These are phyloP conservation scores for Phaeotremella skinneri DNA, from an alignment of 768 basidiomycete species.

Conservation along the genomic window DNA sequence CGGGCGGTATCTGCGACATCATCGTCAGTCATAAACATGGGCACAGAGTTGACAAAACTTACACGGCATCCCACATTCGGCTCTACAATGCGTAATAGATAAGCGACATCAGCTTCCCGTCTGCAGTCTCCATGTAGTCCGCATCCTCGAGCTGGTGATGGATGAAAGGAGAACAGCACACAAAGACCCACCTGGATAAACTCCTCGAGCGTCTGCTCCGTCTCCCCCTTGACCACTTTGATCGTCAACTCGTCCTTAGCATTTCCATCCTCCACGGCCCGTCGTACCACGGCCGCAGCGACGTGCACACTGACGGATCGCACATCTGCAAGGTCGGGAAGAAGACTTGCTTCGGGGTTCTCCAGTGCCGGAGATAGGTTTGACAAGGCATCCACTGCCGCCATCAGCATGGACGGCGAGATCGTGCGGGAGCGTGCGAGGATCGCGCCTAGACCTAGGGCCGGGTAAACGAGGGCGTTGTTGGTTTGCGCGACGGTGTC, in stretches of 20 bases:
- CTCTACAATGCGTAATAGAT: slow-evolving; percentile 2
- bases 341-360: slow-evolving; percentile 67
- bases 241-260: slow-evolving; percentile 54
- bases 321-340: slow-evolving; percentile 75
- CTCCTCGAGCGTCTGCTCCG: slow-evolving; percentile 39
- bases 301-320: slow-evolving; percentile 71
- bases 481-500: slow-evolving; percentile 43
- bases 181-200: slow-evolving; percentile 57
- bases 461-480: slow-evolving; percentile 69
- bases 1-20: too few relatives aligned
- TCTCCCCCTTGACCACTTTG: slow-evolving; percentile 43
- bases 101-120: neutral
- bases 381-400: slow-evolving; percentile 72
- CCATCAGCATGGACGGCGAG: slow-evolving; percentile 81
- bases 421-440: slow-evolving; percentile 64
- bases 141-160: neutral
- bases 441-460: slow-evolving; percentile 77
- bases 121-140: neutral
- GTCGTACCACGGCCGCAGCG: slow-evolving; percentile 74
- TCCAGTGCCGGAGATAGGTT: slow-evolving; percentile 70
- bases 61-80: slow-evolving; percentile 34
- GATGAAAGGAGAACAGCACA: neutral
- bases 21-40: too few relatives aligned
- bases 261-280: slow-evolving; percentile 71
- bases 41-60: too few relatives aligned